Evolutionary conservation across 148 eudicot species (phyloP), one percentile per base, ranked within the genome.

Genomic region (Cornus kousa): DNA sequence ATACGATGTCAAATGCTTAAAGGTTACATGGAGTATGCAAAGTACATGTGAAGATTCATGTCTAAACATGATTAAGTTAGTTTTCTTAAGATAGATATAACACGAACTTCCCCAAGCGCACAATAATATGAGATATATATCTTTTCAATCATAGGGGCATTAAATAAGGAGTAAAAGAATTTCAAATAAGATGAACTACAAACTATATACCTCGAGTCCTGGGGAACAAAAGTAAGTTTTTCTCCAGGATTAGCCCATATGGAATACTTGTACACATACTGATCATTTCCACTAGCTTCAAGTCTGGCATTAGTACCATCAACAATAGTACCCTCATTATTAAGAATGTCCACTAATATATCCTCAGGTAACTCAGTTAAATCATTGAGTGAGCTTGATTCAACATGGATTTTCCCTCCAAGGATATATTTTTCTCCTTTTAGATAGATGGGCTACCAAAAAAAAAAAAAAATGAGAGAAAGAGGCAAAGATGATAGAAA

Each of bases 341-440:
- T 85, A 32, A 91, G 70, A 76, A 96, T 81, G 74, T 86, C 93
- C 70, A 96, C 81, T 60, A 79, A 70, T 71, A 96, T 83, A 78
- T 75, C 85, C 57, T 88, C 91, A 57, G 94, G 95, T 68, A 89
- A 78, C 74, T 87, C 86, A 50, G 78, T 77, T 23, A 24, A 13
- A 24, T 83, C 82, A 77, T 73, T 60, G 9, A 80, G 82, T 66
- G 86, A 85, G 79, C 87, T 82, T 39, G 74, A 72, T 82, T 91
- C 92, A 68, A 96, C 85, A 81, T 79, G 83, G 74, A 96, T 89
- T 80, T 88, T 78, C 75, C 99, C 98, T 73, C 82, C 87, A 59
- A 94, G 77, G 28, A 96, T 93, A 89, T 89, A 96, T 70, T 91
- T 96, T 79, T 89, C 94, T 74, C 95, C 99, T 87, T 85, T 91